Evolutionary conservation across 495 filamentous ascomycete species (phyloP), one percentile per base, ranked within the genome.

Genomic region (Podospora anserina): DNA sequence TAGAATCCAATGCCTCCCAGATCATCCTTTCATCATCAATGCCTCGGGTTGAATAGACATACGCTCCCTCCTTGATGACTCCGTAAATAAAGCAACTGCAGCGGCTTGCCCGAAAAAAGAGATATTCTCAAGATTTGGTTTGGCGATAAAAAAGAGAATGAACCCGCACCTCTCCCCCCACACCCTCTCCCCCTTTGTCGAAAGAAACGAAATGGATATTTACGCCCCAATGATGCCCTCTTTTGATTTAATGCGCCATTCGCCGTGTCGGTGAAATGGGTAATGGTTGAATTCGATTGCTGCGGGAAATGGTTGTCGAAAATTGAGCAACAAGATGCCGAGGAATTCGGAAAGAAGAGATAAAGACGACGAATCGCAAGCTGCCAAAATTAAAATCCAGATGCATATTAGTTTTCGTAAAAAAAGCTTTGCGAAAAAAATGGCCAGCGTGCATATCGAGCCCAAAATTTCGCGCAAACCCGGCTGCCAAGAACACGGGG

Each of bases 171-270:
- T 30, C 61, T 61, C 32, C 64, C 66, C 53, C 23, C 57, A n/a
- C n/a, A n/a, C 30, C 16, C 16, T n/a, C 61, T 61, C 32, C 64
- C 66, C 53, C 23, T 49, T 32, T 32, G 7, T n/a, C 19, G 26
- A 56, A 19, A 60, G 9, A 23, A 57, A 67, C 68, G 56, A 69
- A 68, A 64, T 54, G 68, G 65, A 72, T 75, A 70, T 73, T 70
- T 77, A 66, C 71, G 73, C 73, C 75, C 70, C 70, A 72, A 63
- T 75, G 68, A 77, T 77, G 73, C 75, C 73, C 69, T 77, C 70
- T 77, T 58, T 77, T 76, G 72, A 67, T 59, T 72, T 73, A 69
- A 74, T 78, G 70, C 76, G 76, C 76, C 76, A 73, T 78, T 76
- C 76, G 72, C 76, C 74, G 67, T 64, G 44, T 68, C 66, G 68